These are phyloP conservation scores for Ophiostoma ulmi DNA, from an alignment of 2,329 filamentous ascomycete species.

Conservation along the genomic window DNA sequence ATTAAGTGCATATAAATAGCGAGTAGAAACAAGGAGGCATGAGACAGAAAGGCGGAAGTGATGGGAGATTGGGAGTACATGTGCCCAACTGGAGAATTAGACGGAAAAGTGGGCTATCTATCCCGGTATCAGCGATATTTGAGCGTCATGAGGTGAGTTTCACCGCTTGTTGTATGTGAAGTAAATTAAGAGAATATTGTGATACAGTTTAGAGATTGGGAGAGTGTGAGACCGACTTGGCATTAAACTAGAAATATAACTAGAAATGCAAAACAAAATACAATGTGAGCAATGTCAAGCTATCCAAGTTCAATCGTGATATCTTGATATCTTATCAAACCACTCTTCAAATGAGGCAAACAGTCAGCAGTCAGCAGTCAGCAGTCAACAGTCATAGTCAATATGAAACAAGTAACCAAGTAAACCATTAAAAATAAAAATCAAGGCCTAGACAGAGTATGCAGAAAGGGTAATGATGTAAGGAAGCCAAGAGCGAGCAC, in stretches of 20 bases:
- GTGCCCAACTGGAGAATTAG: background rate
- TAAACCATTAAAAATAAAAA: no score
- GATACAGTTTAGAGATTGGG: background rate
- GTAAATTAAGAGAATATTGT: background rate
- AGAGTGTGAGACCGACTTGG: no score
- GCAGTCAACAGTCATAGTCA: no score
- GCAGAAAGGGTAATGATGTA: background rate
- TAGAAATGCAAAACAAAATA: background rate
- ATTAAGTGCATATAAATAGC: background rate
- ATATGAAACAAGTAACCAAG: no score
- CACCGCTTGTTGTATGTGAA: conserved; percentile 6
- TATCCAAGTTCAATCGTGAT: background rate
- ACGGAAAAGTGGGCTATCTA: background rate
- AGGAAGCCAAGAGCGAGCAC: background rate
- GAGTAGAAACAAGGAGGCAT: background rate
- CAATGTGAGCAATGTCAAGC: background rate
- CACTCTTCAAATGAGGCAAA: background rate
- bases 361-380: background rate
- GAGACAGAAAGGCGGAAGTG: background rate
- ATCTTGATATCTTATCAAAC: background rate
- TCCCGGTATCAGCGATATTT: background rate
- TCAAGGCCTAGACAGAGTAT: background rate
- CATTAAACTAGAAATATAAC: no score
- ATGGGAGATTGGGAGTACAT: background rate
- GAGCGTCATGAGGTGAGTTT: conserved; percentile 11